These are phyloP conservation scores for Tricholoma bakamatsutake DNA, from an alignment of 768 basidiomycete species.

Conservation along the genomic window DNA sequence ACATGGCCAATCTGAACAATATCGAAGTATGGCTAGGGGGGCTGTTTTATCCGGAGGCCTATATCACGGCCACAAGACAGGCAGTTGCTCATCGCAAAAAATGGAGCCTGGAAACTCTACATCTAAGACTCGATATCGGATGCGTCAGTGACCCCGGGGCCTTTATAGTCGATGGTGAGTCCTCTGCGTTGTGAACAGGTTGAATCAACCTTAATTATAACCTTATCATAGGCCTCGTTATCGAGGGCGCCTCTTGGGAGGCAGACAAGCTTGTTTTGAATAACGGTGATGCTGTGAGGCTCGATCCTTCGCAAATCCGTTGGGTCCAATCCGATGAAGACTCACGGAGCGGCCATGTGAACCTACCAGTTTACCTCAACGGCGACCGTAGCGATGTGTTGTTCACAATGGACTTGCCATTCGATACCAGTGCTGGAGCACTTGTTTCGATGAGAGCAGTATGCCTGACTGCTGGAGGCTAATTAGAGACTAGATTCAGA, in stretches of 20 bases:
- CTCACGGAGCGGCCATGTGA: slow-evolving; percentile 44
- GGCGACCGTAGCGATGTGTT: slow-evolving; percentile 83
- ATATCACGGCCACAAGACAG: slow-evolving; percentile 92
- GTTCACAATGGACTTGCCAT: slow-evolving; percentile 83
- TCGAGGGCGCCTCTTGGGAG: slow-evolving; percentile 84
- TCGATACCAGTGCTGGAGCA: slow-evolving; percentile 58
- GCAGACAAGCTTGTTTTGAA: slow-evolving; percentile 70
- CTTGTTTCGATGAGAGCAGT: slow-evolving; percentile 85
- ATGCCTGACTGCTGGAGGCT: slow-evolving; percentile 81
- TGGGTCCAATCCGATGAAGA: slow-evolving; percentile 67
- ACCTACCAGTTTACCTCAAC: slow-evolving; percentile 91
- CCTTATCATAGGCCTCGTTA: slow-evolving; percentile 56
- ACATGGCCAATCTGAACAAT: slow-evolving; percentile 55
- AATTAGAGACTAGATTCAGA: slow-evolving; percentile 10
- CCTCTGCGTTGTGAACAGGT: not conserved
- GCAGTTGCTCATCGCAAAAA: slow-evolving; percentile 90
- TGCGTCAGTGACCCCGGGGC: slow-evolving; percentile 70
- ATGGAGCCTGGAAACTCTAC: slow-evolving; percentile 89
- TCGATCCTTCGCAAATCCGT: slow-evolving; percentile 78
- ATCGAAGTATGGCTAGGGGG: slow-evolving; percentile 90
- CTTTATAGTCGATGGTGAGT: slow-evolving; percentile 85
- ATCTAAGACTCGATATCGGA: slow-evolving; percentile 76
- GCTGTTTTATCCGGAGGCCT: slow-evolving; percentile 95
- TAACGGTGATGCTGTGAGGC: slow-evolving; percentile 72
- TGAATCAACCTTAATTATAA: slow-evolving; percentile 1